A percentile compares a stretch with the other conserved stretches of the same genome.
Evolutionary conservation across 2,329 filamentous ascomycete genomes (phyloP).

Genomic region (Penicillium sp.): DNA sequence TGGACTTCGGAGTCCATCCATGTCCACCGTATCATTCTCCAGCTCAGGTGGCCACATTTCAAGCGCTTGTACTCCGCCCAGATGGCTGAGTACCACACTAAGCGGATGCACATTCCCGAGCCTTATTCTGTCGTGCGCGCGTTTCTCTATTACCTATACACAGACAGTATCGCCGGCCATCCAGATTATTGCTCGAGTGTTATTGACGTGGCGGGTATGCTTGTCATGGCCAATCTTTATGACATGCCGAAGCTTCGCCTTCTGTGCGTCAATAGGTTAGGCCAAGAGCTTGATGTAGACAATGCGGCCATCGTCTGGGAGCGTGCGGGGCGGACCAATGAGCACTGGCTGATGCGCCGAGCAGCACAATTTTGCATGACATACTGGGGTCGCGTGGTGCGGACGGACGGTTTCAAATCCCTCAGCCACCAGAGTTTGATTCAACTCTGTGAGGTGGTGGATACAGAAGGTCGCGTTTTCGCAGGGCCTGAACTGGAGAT

Average conservation of each 20-base stretch:
- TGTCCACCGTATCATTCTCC: constrained; percentile 90
- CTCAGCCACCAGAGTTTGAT: constrained; percentile 78
- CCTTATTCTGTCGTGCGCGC: constrained; percentile 91
- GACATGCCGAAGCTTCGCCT: constrained; percentile 91
- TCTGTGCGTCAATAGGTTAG: constrained; percentile 84
- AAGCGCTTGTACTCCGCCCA: constrained; percentile 85
- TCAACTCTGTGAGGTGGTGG: constrained; percentile 89
- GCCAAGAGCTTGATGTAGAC: constrained; percentile 87
- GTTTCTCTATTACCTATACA: constrained; percentile 95
- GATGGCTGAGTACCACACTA: constrained; percentile 96
- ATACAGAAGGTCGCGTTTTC: constrained; percentile 87
- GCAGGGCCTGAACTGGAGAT: constrained; percentile 78
- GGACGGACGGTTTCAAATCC: constrained; percentile 80
- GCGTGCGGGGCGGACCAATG: constrained; percentile 81
- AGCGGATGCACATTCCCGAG: constrained; percentile 96
- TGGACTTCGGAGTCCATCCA: constrained; percentile 79
- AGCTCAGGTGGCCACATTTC: constrained; percentile 96
- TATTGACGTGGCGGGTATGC: constrained; percentile 83
- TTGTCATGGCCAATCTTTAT: constrained; percentile 98
- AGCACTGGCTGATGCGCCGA: constrained; percentile 89
- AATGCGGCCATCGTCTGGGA: constrained; percentile 97
- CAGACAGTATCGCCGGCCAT: constrained; percentile 73
- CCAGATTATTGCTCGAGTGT: constrained; percentile 64
- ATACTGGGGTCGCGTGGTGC: constrained; percentile 92
- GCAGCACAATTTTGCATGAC: constrained; percentile 86